A percentile compares a stretch with the other conserved stretches of the same genome.
phyloP scores from a whole-genome alignment of 805 yeast species.

The Suhomyces vadensis region DNA sequence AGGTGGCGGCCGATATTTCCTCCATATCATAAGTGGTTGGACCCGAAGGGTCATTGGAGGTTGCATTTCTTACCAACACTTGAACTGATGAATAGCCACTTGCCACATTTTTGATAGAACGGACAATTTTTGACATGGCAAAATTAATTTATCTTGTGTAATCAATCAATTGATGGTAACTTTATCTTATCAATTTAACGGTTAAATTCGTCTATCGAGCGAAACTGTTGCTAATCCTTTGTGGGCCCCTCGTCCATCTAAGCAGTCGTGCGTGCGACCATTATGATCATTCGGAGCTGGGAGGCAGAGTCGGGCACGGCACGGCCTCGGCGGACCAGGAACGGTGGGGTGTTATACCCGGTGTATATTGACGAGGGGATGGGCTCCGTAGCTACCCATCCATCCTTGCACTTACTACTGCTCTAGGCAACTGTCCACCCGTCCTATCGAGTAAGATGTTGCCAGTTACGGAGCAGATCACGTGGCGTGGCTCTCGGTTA shows the following conservation, averaged over 20 bases:
- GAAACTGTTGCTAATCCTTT: constrained; percentile 1
- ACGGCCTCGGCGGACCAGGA: not conserved
- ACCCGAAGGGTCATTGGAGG: constrained; percentile 82
- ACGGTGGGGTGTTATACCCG: too few species aligned
- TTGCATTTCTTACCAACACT: constrained; percentile 86
- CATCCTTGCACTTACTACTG: too few species aligned
- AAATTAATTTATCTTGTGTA: not conserved
- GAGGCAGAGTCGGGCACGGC: constrained; percentile 1
- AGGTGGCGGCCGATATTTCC: constrained; percentile 75
- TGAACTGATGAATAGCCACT: constrained; percentile 88
- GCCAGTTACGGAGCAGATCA: too few species aligned
- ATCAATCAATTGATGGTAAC: not conserved
- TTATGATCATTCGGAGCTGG: constrained; percentile 1
- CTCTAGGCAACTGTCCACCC: too few species aligned
- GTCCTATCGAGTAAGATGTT: too few species aligned
- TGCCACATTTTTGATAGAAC: constrained; percentile 84
- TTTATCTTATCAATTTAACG: not conserved
- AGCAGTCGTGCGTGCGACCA: constrained; percentile 3
- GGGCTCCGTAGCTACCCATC: too few species aligned
- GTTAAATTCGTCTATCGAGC: not conserved
- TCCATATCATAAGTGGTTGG: constrained; percentile 84
- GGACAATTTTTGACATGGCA: constrained; percentile 73
- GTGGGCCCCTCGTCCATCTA: constrained; percentile 7
- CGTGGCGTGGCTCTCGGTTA: too few species aligned
- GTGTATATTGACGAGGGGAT: too few species aligned